Conservation (phyloP, 2,329 filamentous ascomycete genomes). For the Geosmithia flava region DNA sequence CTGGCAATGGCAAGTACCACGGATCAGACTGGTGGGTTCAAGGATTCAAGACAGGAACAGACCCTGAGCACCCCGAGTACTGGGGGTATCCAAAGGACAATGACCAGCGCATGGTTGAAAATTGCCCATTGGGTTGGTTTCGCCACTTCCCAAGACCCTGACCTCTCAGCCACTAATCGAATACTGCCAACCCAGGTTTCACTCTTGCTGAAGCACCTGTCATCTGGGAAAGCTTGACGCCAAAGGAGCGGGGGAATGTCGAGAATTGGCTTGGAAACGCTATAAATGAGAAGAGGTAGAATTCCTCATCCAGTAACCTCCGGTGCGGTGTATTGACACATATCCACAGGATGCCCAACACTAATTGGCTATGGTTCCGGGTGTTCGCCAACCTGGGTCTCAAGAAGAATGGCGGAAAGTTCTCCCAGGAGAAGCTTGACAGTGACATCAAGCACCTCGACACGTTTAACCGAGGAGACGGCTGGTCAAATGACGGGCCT, state of each 20-base stretch:
- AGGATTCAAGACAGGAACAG: conserved; percentile 58
- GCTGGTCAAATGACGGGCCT: conserved; percentile 75
- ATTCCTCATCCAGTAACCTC: background rate
- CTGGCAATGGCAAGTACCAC: conserved; percentile 52
- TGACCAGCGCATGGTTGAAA: conserved; percentile 77
- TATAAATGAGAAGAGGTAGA: conserved; percentile 64
- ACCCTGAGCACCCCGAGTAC: conserved; percentile 57
- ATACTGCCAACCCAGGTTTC: conserved; percentile 31
- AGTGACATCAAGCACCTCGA: conserved; percentile 68
- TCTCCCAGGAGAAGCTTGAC: conserved; percentile 57
- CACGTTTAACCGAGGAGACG: conserved; percentile 70
- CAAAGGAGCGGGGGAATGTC: conserved; percentile 51
- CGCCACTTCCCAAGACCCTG: background rate
- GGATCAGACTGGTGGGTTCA: conserved; percentile 52
- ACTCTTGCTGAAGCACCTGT: conserved; percentile 56
- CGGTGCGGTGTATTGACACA: background rate
- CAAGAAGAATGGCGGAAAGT: conserved; percentile 61
- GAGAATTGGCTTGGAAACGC: conserved; percentile 60
- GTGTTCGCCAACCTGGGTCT: conserved; percentile 73
- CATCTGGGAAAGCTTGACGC: conserved; percentile 54
- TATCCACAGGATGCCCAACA: conserved; percentile 53
- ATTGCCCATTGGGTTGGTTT: conserved; percentile 56
- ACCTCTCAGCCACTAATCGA: background rate
- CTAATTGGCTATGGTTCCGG: conserved; percentile 68
- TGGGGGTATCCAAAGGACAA: conserved; percentile 68